phyloP scores from a whole-genome alignment of 805 yeast species.

The Lachancea nothofagi region DNA sequence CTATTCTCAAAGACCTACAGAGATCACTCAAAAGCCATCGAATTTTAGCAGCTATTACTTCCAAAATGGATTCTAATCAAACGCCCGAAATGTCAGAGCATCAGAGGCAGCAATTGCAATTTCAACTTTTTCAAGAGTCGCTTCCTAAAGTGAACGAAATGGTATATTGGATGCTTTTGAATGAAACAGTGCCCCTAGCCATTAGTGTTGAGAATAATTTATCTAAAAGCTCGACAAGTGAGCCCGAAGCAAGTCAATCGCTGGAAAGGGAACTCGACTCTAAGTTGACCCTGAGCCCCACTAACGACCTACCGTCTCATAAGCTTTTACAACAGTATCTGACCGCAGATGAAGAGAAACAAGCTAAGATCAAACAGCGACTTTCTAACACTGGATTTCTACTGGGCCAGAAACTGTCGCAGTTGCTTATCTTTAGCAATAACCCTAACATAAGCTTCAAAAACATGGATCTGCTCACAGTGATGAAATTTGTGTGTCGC shows the following conservation, averaged over 20 bases:
- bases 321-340: conserved; percentile 29
- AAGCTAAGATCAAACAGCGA: conserved; percentile 51
- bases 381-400: conserved; percentile 67
- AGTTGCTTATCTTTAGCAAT: conserved; percentile 42
- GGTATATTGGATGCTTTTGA: conserved; percentile 59
- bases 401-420: conserved; percentile 57
- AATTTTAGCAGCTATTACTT: background rate
- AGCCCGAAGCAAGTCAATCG: conserved; percentile 17
- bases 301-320: conserved; percentile 18
- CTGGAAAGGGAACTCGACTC: background rate
- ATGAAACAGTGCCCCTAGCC: conserved; percentile 72
- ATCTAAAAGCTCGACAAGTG: background rate
- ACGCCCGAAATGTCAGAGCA: conserved; percentile 17
- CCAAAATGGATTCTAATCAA: conserved; percentile 3
- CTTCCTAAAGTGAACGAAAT: conserved; percentile 45
- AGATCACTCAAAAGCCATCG: too few relatives aligned
- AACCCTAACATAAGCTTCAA: conserved; percentile 42
- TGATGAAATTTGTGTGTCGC: conserved; percentile 88
- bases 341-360: conserved; percentile 29
- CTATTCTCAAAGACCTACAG: too few relatives aligned
- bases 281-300: conserved; percentile 2
- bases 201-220: conserved; percentile 50
- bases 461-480: conserved; percentile 63
- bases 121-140: conserved; percentile 28
- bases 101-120: conserved; percentile 25